Percentiles rank a stretch among this genome's conserved stretches.
phyloP scores from a whole-genome alignment of 805 yeast species.

The Kodamaea lidongshanica region DNA sequence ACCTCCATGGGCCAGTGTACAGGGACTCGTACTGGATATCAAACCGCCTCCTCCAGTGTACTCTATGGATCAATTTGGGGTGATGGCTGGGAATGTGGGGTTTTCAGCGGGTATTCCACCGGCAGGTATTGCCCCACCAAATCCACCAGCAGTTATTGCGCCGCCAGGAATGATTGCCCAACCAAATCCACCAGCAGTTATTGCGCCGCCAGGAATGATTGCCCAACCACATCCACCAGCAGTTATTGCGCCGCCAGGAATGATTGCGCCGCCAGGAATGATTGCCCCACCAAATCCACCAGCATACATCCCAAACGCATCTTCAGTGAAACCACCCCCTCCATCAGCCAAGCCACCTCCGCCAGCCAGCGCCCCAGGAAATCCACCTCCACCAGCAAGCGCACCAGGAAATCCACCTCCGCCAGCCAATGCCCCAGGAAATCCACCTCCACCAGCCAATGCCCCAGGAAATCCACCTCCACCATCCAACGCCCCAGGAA shows the following conservation, averaged over 20 bases:
- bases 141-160: slow-evolving; percentile 15
- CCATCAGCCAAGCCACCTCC: slow-evolving; percentile 13
- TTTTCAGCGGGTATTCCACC: slow-evolving; percentile 4
- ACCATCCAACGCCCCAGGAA: background rate
- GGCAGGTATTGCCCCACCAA: slow-evolving; percentile 12
- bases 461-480: background rate
- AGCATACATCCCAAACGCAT: no score
- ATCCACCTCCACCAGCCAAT: slow-evolving; percentile 15
- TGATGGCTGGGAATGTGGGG: slow-evolving; percentile 3
- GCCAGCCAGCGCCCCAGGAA: slow-evolving; percentile 3
- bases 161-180: slow-evolving; percentile 8
- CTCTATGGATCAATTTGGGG: slow-evolving; percentile 2
- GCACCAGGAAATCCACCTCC: slow-evolving; percentile 7
- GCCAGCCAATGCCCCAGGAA: slow-evolving; percentile 5
- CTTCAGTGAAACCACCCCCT: slow-evolving; percentile 19
- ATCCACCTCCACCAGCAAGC: slow-evolving; percentile 10
- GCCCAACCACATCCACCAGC: slow-evolving; percentile 10
- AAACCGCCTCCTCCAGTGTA: slow-evolving; percentile 2
- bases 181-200: slow-evolving; percentile 20
- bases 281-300: slow-evolving; percentile 15
- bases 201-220: slow-evolving; percentile 11
- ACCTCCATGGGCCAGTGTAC: slow-evolving; percentile 24
- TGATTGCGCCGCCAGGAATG: slow-evolving; percentile 13
- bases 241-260: slow-evolving; percentile 21
- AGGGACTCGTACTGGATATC: slow-evolving; percentile 4